These are phyloP conservation scores for Botrytis squamosa DNA, from an alignment of 2,329 filamentous ascomycete species.

Conservation along the genomic window DNA sequence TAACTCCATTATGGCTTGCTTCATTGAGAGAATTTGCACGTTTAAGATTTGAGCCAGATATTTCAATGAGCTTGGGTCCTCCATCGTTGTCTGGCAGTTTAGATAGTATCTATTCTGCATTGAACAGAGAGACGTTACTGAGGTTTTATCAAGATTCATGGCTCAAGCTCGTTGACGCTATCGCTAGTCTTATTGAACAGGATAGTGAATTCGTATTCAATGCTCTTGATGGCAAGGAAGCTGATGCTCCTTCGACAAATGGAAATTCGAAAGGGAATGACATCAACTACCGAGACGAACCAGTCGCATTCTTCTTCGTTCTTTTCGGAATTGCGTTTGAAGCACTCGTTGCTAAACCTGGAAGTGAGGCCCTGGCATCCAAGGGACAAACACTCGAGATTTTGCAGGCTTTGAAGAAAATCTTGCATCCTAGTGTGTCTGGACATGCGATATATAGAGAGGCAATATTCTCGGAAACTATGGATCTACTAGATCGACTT, in stretches of 20 bases:
- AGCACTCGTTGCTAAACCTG: slow-evolving; percentile 79
- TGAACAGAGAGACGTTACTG: slow-evolving; percentile 90
- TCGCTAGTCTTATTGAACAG: slow-evolving; percentile 94
- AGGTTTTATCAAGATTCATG: slow-evolving; percentile 97
- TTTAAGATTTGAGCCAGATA: slow-evolving; percentile 92
- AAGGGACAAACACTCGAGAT: slow-evolving; percentile 85
- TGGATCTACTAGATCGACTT: slow-evolving; percentile 90
- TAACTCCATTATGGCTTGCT: slow-evolving; percentile 92
- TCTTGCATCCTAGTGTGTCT: slow-evolving; percentile 88
- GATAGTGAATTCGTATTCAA: slow-evolving; percentile 98
- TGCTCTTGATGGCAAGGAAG: slow-evolving; percentile 82
- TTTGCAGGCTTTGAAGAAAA: slow-evolving; percentile 88
- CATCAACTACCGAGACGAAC: slow-evolving; percentile 97
- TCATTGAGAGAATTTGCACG: slow-evolving; percentile 92
- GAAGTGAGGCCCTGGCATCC: slow-evolving; percentile 63
- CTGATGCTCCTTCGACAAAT: slow-evolving; percentile 41
- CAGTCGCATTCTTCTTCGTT: slow-evolving; percentile 98
- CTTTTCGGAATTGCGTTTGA: slow-evolving; percentile 96
- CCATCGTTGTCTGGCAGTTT: slow-evolving; percentile 80
- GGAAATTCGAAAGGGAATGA: slow-evolving; percentile 64
- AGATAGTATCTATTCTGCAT: slow-evolving; percentile 89
- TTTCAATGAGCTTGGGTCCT: slow-evolving; percentile 83
- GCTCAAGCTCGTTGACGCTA: slow-evolving; percentile 95
- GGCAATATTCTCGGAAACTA: slow-evolving; percentile 93
- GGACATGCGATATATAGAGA: slow-evolving; percentile 96